phyloP scores from a whole-genome alignment of 768 basidiomycete species.

The Tricholoma sp. region DNA sequence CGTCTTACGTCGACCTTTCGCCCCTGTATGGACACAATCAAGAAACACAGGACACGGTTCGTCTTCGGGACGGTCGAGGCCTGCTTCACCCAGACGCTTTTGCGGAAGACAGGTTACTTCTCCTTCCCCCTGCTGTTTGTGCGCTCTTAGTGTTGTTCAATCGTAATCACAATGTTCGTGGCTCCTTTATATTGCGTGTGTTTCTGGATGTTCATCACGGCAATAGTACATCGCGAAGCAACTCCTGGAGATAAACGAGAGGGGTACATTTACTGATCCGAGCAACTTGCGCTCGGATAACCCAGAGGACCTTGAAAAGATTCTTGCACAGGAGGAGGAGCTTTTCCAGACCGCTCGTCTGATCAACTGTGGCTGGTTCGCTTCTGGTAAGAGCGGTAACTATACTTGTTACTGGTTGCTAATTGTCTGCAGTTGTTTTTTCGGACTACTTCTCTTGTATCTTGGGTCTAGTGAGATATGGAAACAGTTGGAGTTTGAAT shows the following conservation, averaged over 20 bases:
- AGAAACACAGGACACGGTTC: constrained; percentile 50
- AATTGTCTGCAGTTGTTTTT: constrained; percentile 47
- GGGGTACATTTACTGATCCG: constrained; percentile 58
- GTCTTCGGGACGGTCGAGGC: constrained; percentile 60
- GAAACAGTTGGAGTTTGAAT: constrained; percentile 71
- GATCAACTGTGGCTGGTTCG: constrained; percentile 81
- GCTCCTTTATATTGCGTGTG: neutral
- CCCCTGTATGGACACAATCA: constrained; percentile 79
- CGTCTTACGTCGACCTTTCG: constrained; percentile 81
- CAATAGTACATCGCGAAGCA: constrained; percentile 73
- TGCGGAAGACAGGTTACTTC: constrained; percentile 70
- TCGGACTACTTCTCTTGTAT: constrained; percentile 82
- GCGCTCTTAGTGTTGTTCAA: constrained; percentile 81
- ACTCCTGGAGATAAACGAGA: constrained; percentile 77
- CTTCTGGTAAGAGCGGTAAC: constrained; percentile 30
- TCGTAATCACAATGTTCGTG: constrained; percentile 80
- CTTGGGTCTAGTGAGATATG: constrained; percentile 71
- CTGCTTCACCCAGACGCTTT: constrained; percentile 66
- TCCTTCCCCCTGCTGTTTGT: constrained; percentile 75
- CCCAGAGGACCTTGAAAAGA: constrained; percentile 24
- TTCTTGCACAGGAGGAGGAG: constrained; percentile 61
- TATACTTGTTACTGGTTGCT: neutral
- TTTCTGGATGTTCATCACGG: neutral
- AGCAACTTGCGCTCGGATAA: constrained; percentile 33
- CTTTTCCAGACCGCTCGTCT: constrained; percentile 82